phyloP scores from a whole-genome alignment of 768 basidiomycete species.

The Mycena rosella region DNA sequence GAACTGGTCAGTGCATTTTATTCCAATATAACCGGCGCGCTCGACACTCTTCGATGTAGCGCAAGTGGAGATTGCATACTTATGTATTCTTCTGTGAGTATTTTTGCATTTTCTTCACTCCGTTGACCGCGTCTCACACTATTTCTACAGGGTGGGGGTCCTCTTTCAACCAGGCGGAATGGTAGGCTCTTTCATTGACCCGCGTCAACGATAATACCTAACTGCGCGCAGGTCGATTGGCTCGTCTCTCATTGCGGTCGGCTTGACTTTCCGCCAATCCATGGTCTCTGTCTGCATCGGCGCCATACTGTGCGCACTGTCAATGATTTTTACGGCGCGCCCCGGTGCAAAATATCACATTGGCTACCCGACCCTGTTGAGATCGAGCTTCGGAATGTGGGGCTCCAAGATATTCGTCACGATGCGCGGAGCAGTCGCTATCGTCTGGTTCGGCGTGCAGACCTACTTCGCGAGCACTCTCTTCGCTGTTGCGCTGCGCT shows the following conservation, averaged over 20 bases:
- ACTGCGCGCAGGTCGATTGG: conserved; percentile 33
- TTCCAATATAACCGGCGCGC: too few species aligned
- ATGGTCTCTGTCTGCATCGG: conserved; percentile 39
- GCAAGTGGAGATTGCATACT: conserved; percentile 36
- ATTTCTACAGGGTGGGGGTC: conserved; percentile 33
- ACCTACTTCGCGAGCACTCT: conserved; percentile 39
- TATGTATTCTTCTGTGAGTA: conserved; percentile 36
- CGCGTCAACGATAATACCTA: background rate
- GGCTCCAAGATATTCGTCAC: conserved; percentile 40
- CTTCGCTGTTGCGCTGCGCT: conserved; percentile 35
- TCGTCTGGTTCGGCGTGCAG: conserved; percentile 40
- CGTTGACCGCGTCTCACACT: background rate
- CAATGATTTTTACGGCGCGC: conserved; percentile 38
- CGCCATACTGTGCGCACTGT: conserved; percentile 32
- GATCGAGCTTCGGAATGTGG: conserved; percentile 40
- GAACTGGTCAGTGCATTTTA: conserved; percentile 17
- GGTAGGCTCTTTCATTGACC: conserved; percentile 6
- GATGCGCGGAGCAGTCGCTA: conserved; percentile 38
- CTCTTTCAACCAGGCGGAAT: conserved; percentile 38
- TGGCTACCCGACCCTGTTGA: conserved; percentile 38
- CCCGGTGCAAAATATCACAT: conserved; percentile 40
- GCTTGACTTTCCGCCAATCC: conserved; percentile 40
- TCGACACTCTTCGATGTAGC: background rate
- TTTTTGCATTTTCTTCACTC: background rate
- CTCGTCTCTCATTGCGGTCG: conserved; percentile 40